These are phyloP conservation scores for Boletus rubropictus DNA, from an alignment of 768 basidiomycete species.

Conservation along the genomic window DNA sequence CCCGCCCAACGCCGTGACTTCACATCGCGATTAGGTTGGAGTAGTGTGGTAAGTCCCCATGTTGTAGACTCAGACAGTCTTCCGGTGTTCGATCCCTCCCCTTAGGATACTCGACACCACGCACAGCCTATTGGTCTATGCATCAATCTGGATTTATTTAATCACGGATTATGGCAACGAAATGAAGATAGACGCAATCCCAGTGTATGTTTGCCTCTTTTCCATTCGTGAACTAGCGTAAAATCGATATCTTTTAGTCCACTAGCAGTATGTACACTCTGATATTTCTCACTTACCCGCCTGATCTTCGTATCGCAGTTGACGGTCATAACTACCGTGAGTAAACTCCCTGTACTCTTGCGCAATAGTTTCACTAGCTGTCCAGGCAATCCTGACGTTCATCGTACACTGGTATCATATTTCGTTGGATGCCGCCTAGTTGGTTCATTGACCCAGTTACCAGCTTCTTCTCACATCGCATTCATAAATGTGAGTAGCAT, in stretches of 20 bases:
- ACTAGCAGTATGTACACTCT: constrained; percentile 21
- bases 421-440: neutral
- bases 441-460: neutral
- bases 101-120: constrained; percentile 32
- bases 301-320: constrained; percentile 13
- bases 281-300: neutral
- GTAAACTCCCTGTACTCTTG: neutral
- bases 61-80: neutral
- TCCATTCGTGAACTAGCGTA: neutral
- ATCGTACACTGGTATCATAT: constrained; percentile 45
- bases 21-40: constrained; percentile 17
- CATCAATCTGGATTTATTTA: constrained; percentile 40
- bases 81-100: neutral
- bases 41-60: constrained; percentile 20
- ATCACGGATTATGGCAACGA: constrained; percentile 40
- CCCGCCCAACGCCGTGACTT: neutral
- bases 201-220: constrained; percentile 32
- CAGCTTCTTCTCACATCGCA: constrained; percentile 12
- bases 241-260: constrained; percentile 9
- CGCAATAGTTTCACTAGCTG: constrained; percentile 3
- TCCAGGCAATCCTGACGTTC: constrained; percentile 44
- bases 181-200: constrained; percentile 37
- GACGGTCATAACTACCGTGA: constrained; percentile 31
- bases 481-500: constrained; percentile 10
- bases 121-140: constrained; percentile 38